Conservation (phyloP, 257 asterid genomes). For the Gardenia jasminoides region DNA sequence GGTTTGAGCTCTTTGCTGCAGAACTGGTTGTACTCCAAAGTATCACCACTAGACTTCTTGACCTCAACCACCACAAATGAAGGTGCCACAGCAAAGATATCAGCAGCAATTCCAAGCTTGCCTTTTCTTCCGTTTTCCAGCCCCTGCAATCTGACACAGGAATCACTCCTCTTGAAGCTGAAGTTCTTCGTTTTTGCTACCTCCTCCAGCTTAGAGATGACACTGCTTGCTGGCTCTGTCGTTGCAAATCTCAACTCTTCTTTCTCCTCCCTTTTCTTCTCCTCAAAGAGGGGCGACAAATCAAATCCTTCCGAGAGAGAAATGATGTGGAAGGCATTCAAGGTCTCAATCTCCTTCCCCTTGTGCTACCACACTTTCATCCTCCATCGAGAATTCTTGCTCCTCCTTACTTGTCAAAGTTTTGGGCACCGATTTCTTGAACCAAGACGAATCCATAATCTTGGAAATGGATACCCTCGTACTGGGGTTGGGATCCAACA, state of each 20-base stretch:
- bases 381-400: conserved; percentile 27
- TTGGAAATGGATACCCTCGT: conserved; percentile 39
- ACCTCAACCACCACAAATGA: conserved; percentile 51
- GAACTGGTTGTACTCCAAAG: conserved; percentile 51
- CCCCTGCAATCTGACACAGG: conserved; percentile 45
- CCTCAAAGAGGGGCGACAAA: conserved; percentile 52
- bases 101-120: conserved; percentile 50
- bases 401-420: conserved; percentile 21
- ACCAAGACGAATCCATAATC: conserved; percentile 50
- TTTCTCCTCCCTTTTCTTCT: conserved; percentile 38
- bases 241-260: conserved; percentile 50
- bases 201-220: conserved; percentile 44
- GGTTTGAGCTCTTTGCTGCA: conserved; percentile 52
- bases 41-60: conserved; percentile 52
- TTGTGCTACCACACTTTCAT: conserved; percentile 6
- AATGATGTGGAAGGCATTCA: conserved; percentile 58
- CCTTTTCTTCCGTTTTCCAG: conserved; percentile 47
- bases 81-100: conserved; percentile 42
- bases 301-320: conserved; percentile 52
- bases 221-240: conserved; percentile 41
- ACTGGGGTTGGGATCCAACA: conserved; percentile 54
- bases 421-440: conserved; percentile 40
- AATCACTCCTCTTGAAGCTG: conserved; percentile 40
- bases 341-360: conserved; percentile 32
- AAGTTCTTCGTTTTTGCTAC: conserved; percentile 46